Percentiles rank a stretch among this genome's conserved stretches.
Conservation (phyloP, 148 eudicot genomes). For the Nepenthes gracilis region DNA sequence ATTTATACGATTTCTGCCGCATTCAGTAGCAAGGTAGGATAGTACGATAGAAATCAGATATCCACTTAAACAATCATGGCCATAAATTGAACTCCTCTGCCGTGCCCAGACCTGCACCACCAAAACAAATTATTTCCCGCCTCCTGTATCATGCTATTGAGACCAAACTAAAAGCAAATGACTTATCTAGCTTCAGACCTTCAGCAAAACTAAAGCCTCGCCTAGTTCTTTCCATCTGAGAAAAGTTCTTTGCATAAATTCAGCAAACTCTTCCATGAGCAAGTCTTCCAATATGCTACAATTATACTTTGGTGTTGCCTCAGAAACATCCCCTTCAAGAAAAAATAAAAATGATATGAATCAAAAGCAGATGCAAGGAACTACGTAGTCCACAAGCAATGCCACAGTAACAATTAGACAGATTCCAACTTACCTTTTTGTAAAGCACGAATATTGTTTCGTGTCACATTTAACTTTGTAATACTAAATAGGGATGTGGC, state of each 20-base stretch:
- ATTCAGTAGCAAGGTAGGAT: conserved; percentile 61
- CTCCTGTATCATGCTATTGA: neutral
- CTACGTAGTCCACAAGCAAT: conserved; percentile 1
- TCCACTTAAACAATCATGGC: conserved; percentile 80
- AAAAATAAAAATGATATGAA: conserved; percentile 5
- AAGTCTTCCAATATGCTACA: conserved; percentile 87
- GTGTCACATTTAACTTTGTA: conserved; percentile 46
- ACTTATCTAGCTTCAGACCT: conserved; percentile 30
- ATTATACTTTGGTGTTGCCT: conserved; percentile 77
- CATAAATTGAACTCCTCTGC: conserved; percentile 60
- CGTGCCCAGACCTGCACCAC: conserved; percentile 89
- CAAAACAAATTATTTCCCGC: conserved; percentile 10
- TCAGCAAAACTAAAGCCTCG: conserved; percentile 70
- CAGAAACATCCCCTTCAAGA: conserved; percentile 25
- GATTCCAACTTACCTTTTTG: conserved; percentile 42
- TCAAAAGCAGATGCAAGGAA: neutral
- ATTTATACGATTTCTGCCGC: conserved; percentile 39
- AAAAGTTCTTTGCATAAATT: conserved; percentile 38
- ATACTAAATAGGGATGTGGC: conserved; percentile 48
- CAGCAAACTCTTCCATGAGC: conserved; percentile 57
- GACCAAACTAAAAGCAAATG: conserved; percentile 2
- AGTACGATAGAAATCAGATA: conserved; percentile 53
- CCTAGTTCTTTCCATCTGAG: conserved; percentile 66
- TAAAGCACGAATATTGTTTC: conserved; percentile 61
- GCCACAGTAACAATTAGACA: neutral